Evolutionary conservation across 768 basidiomycete species (phyloP), one percentile per base, ranked within the genome.

Genomic region (Lactarius psammicola): DNA sequence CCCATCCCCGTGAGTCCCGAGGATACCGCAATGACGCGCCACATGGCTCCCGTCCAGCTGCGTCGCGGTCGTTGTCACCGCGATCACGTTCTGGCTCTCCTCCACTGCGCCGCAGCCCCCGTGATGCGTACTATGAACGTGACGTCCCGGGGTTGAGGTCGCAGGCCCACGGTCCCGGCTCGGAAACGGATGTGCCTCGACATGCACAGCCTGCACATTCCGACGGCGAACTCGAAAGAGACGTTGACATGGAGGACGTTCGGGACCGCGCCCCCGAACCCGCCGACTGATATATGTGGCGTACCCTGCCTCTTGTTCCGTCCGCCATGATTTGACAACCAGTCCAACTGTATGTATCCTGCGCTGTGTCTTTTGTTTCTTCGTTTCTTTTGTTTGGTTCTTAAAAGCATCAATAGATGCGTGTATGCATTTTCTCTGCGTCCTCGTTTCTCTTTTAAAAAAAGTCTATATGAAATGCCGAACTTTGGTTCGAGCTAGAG

Each of bases 61-160:
- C 59, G 61, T 69, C 60, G 60, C 68, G 68, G 36, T 61, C 67
- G 1, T 51, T 61, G 54, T 62, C 68, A 17, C 63, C 67, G 20
- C 69, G 69, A 40, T 65, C 67, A 10, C 69, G 69, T 2, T 70
- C 69, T 51, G 60, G 54, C 53, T 66, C 69, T 2, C 56, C 69
- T 4, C 56, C 63, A 4, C 60, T 55, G 20, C 56, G 66, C 7
- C 56, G 61, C 26, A 66, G 63, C 33, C 59, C 63, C 38, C 69
- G 66, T 56, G 67, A 68, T 1, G 26, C 23, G 28, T 61, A 67
- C 15, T 65, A 70, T 18, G 67, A 65, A 15, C 60, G 63, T 31
- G 69, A 65, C 6, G 28, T 42, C 38, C 53, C 61, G 15, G 54
- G 51, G 30, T 34, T 46, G 66, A 51, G 68, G 26, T 30, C 56